Evolutionary conservation across 225 moss, liverwort and hornwort genomes (phyloP).

Genomic region (Marchantia paleacea): DNA sequence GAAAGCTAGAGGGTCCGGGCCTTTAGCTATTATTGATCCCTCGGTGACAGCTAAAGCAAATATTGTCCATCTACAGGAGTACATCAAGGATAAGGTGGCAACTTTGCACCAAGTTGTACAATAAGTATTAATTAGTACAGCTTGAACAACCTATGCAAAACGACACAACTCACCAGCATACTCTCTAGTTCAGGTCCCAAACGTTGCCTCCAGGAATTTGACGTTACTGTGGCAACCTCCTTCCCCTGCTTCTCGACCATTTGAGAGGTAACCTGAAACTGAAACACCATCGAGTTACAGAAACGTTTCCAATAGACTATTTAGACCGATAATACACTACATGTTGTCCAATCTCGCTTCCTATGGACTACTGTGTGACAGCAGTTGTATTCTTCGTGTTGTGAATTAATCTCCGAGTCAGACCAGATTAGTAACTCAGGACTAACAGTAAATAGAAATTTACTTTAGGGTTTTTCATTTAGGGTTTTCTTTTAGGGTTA

Average conservation of each 20-base stretch:
- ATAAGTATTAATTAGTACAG: too few relatives aligned
- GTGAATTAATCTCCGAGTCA: too few relatives aligned
- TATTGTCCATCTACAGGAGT: neutral
- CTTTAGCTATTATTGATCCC: too few relatives aligned
- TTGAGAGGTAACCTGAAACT: slow-evolving; percentile 7
- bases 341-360: neutral
- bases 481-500: too few relatives aligned
- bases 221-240: slow-evolving; percentile 30
- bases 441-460: too few relatives aligned
- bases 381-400: too few relatives aligned
- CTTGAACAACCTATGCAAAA: neutral
- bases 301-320: neutral
- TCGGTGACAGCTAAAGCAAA: neutral
- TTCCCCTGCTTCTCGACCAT: slow-evolving; percentile 46
- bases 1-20: too few relatives aligned
- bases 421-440: too few relatives aligned
- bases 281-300: neutral
- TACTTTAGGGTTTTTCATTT: too few relatives aligned
- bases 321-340: neutral
- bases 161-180: slow-evolving; percentile 44
- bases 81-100: neutral
- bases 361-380: neutral
- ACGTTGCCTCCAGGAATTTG: slow-evolving; percentile 33
- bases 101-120: too few relatives aligned
- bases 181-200: slow-evolving; percentile 66